These are phyloP conservation scores for Musa beccarii DNA, from an alignment of 176 grass and related monocot species.

Conservation along the genomic window DNA sequence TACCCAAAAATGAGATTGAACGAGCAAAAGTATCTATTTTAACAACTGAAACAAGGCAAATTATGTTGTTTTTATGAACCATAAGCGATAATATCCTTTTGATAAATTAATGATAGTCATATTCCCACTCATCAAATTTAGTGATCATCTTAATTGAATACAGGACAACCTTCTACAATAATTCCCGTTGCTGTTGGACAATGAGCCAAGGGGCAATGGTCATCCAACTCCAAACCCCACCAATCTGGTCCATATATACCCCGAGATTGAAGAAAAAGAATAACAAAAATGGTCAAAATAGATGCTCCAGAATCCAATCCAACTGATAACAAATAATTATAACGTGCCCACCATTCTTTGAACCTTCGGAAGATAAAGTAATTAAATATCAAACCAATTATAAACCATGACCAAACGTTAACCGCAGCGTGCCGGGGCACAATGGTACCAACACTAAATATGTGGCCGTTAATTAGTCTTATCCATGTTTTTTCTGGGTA, in stretches of 20 bases:
- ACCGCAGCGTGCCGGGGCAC: too few relatives aligned
- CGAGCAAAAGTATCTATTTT: not conserved
- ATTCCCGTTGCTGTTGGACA: not conserved
- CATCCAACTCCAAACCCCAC: conserved; percentile 27
- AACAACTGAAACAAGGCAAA: too few relatives aligned
- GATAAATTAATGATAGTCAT: too few relatives aligned
- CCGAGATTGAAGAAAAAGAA: conserved; percentile 35
- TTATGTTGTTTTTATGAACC: too few relatives aligned
- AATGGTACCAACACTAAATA: not conserved
- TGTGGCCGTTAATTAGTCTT: too few relatives aligned
- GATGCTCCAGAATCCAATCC: conserved; percentile 47
- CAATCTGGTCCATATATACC: conserved; percentile 37
- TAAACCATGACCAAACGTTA: not conserved
- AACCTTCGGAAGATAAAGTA: conserved; percentile 4
- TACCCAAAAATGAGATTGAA: not conserved
- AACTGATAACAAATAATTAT: conserved; percentile 60
- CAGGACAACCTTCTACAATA: not conserved
- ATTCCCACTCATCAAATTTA: too few relatives aligned
- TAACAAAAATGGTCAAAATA: conserved; percentile 40
- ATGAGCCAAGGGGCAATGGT: not conserved
- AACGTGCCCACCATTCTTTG: conserved; percentile 56
- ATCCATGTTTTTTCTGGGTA: too few relatives aligned
- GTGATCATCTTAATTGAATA: not conserved
- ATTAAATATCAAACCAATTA: not conserved
- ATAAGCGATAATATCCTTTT: too few relatives aligned